Conservation (phyloP, 495 filamentous ascomycete genomes). For the Mytilinidion resinicola region DNA sequence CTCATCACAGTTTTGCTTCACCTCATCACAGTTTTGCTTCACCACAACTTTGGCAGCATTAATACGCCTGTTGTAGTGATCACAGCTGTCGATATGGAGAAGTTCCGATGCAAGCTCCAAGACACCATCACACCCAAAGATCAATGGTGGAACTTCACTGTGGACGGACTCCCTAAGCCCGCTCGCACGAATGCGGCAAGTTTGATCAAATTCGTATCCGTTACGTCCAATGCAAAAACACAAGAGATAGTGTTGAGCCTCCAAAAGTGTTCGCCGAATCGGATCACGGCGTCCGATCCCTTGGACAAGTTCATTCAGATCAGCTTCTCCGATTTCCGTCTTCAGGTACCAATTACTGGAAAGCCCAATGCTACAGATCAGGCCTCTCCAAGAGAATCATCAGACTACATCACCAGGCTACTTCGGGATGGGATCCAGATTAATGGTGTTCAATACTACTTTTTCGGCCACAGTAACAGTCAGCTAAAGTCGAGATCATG, state of each 20-base stretch:
- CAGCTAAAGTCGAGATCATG: constrained; percentile 47
- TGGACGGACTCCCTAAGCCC: constrained; percentile 30
- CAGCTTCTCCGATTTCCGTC: constrained; percentile 40
- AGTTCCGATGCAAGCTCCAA: constrained; percentile 27
- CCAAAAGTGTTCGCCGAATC: constrained; percentile 31
- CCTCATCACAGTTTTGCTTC: too few species aligned
- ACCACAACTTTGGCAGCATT: too few species aligned
- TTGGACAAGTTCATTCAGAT: constrained; percentile 36
- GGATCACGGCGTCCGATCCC: constrained; percentile 31
- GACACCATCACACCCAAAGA: constrained; percentile 30
- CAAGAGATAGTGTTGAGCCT: constrained; percentile 33
- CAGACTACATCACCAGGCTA: constrained; percentile 40
- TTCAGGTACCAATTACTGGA: constrained; percentile 18
- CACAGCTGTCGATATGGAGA: too few species aligned
- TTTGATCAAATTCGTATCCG: constrained; percentile 35
- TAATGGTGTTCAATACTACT: constrained; percentile 43
- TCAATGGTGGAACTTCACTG: constrained; percentile 31
- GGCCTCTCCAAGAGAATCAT: constrained; percentile 37
- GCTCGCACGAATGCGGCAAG: constrained; percentile 20
- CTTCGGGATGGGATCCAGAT: constrained; percentile 38
- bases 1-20: too few species aligned
- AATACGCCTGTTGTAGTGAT: too few species aligned
- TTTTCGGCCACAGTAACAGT: constrained; percentile 50
- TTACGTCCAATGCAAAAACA: constrained; percentile 29
- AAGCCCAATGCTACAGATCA: constrained; percentile 24